These are phyloP conservation scores for Calamus simplicifolius DNA, from an alignment of 176 grass and related monocot species.

Conservation along the genomic window DNA sequence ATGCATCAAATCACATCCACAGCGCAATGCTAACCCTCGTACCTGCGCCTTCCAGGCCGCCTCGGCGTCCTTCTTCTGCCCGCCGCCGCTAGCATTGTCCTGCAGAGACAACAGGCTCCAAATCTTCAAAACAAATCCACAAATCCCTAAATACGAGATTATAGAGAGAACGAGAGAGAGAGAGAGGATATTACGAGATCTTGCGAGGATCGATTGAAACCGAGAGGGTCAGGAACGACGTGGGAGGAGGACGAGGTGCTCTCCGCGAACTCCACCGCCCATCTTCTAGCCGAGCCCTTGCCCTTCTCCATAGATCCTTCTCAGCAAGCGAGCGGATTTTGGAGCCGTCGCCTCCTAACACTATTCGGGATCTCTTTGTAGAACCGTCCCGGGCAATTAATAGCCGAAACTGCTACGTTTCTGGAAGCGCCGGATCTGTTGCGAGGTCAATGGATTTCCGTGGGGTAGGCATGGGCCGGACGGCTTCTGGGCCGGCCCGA, in stretches of 20 bases:
- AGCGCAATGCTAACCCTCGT: background rate
- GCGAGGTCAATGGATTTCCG: too few species aligned
- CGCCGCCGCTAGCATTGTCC: constrained; percentile 62
- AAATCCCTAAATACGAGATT: background rate
- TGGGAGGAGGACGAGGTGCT: constrained; percentile 34
- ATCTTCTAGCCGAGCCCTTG: constrained; percentile 77
- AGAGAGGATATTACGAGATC: constrained; percentile 34
- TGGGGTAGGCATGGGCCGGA: too few species aligned
- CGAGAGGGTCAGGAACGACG: constrained; percentile 54
- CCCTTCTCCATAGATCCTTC: constrained; percentile 66
- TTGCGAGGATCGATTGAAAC: constrained; percentile 64
- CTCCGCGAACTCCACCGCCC: constrained; percentile 76
- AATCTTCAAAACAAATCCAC: too few species aligned
- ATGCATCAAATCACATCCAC: too few species aligned
- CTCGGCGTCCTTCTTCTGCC: constrained; percentile 83
- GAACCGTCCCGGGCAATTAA: too few species aligned
- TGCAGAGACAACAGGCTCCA: constrained; percentile 5
- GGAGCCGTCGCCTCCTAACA: too few species aligned
- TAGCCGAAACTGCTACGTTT: too few species aligned
- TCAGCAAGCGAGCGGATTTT: too few species aligned
- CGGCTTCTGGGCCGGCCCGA: too few species aligned
- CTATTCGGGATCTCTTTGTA: too few species aligned
- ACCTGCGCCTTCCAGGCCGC: constrained; percentile 91
- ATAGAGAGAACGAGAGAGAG: background rate
- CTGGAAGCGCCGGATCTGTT: too few species aligned